Evolutionary conservation across 2,329 filamentous ascomycete genomes (phyloP).

Genomic region (Sporothrix mexicana): DNA sequence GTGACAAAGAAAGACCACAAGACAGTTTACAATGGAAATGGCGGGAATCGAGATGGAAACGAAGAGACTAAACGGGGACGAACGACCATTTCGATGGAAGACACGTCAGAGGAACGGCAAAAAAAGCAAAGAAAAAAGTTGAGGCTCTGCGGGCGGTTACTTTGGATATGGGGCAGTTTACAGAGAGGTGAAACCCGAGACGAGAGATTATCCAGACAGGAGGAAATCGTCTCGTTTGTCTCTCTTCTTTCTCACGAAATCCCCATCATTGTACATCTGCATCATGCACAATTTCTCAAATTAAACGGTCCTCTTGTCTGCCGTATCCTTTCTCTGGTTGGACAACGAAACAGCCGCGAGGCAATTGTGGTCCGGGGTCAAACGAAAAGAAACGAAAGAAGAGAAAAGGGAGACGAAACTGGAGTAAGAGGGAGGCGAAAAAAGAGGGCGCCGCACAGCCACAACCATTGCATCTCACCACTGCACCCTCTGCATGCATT

Average conservation of each 20-base stretch:
- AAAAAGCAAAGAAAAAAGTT: background rate
- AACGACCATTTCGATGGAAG: too few species aligned
- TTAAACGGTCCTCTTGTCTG: background rate
- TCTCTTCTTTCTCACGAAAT: background rate
- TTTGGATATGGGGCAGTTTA: background rate
- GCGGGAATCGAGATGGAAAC: background rate
- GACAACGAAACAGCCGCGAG: background rate
- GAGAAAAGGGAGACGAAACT: background rate
- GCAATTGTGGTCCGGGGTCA: background rate
- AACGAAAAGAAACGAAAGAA: background rate
- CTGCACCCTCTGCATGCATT: background rate
- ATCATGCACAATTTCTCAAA: slow-evolving; percentile 4
- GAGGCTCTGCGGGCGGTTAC: background rate
- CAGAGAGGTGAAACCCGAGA: background rate
- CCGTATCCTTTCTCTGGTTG: background rate
- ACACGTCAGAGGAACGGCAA: background rate
- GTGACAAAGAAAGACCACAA: background rate
- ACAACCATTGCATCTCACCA: background rate
- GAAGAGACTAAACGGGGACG: too few species aligned
- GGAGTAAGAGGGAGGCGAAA: background rate
- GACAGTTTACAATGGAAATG: background rate
- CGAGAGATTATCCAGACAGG: background rate
- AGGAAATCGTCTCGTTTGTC: background rate
- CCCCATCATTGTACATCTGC: slow-evolving; percentile 16
- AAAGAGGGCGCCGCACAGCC: slow-evolving; percentile 11